Conservation (phyloP, 768 basidiomycete species). For the Butyriboletus loyo region DNA sequence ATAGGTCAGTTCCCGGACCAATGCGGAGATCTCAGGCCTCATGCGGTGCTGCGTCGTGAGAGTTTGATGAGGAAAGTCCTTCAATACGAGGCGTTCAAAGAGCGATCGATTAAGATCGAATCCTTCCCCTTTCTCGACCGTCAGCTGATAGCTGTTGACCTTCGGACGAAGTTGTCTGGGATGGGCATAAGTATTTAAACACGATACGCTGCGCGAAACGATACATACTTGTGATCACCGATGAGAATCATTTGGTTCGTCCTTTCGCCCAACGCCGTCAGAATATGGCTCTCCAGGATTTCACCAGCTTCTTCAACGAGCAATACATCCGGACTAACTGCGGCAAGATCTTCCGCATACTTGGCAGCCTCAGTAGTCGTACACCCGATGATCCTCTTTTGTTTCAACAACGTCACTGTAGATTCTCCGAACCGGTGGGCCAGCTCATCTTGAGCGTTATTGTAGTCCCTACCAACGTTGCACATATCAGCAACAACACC, state of each 20-base stretch:
- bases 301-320: slow-evolving; percentile 76
- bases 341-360: slow-evolving; percentile 47
- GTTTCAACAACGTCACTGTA: slow-evolving; percentile 35
- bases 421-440: slow-evolving; percentile 36
- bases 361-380: slow-evolving; percentile 73
- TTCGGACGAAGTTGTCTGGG: slow-evolving; percentile 69
- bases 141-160: slow-evolving; percentile 61
- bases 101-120: slow-evolving; percentile 65
- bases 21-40: slow-evolving; percentile 69
- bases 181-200: neutral
- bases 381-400: slow-evolving; percentile 61
- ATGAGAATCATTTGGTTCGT: slow-evolving; percentile 62
- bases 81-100: slow-evolving; percentile 65
- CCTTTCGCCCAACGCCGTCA: slow-evolving; percentile 51
- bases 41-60: slow-evolving; percentile 64
- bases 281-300: slow-evolving; percentile 64
- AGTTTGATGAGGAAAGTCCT: slow-evolving; percentile 58
- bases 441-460: slow-evolving; percentile 37
- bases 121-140: slow-evolving; percentile 68
- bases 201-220: neutral
- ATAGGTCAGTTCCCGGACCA: slow-evolving; percentile 63
- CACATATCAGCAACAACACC: slow-evolving; percentile 36
- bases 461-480: slow-evolving; percentile 38
- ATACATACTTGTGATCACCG: slow-evolving; percentile 64
- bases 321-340: slow-evolving; percentile 48